Conservation (phyloP, 257 asterid genomes). For the Gynochthodes officinalis region DNA sequence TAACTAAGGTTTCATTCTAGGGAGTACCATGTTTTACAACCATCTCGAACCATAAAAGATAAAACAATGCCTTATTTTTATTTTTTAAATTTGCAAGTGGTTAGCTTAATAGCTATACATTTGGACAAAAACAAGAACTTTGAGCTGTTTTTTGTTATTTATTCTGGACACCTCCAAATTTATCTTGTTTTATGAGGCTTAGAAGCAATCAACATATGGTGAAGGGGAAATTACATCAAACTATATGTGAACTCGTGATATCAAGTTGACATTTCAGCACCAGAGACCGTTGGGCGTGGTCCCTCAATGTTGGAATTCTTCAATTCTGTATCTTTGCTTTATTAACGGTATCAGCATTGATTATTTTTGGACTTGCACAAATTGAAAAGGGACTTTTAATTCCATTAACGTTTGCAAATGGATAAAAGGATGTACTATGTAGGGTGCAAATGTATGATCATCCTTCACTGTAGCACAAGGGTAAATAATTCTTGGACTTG, state of each 20-base stretch:
- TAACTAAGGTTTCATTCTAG: not conserved
- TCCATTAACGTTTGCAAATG: too few relatives aligned
- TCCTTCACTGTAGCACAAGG: too few relatives aligned
- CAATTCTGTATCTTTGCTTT: not conserved
- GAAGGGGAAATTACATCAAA: not conserved
- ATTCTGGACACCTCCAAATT: not conserved
- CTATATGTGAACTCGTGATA: not conserved
- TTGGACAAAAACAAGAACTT: not conserved
- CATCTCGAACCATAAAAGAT: not conserved
- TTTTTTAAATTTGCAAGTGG: not conserved
- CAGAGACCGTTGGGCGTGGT: slow-evolving; percentile 16
- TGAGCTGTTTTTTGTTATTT: not conserved
- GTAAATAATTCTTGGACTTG: too few relatives aligned
- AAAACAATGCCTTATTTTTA: not conserved
- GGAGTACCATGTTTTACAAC: not conserved
- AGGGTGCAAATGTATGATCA: too few relatives aligned
- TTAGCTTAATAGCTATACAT: not conserved
- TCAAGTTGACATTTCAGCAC: slow-evolving; percentile 9
- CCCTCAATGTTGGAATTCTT: slow-evolving; percentile 1
- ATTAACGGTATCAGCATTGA: not conserved
- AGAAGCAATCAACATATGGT: slow-evolving; percentile 8
- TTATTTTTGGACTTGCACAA: not conserved
- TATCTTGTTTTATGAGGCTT: slow-evolving; percentile 6
- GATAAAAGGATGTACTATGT: too few relatives aligned
- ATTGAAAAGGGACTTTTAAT: not conserved